Conservation (phyloP, 371 early-diverging fungal species). For the Rhizopus microsporus region DNA sequence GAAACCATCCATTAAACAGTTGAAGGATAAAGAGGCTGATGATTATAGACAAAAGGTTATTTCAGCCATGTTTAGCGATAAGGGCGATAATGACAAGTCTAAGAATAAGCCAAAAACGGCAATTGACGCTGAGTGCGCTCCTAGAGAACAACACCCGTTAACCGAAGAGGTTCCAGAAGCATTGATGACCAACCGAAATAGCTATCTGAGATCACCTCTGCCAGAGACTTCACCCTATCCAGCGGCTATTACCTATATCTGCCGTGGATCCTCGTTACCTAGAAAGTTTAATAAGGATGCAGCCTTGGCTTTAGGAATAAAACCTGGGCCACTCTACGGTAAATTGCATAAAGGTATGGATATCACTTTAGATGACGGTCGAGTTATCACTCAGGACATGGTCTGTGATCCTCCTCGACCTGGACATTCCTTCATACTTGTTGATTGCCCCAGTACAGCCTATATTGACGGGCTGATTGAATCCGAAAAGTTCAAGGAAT, state of each 20-base stretch:
- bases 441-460: conserved; percentile 78
- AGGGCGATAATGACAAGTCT: conserved; percentile 14
- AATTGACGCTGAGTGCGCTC: conserved; percentile 44
- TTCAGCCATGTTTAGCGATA: conserved; percentile 49
- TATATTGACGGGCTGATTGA: conserved; percentile 65
- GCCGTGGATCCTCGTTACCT: conserved; percentile 72
- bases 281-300: conserved; percentile 83
- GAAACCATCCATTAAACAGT: background rate
- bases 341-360: conserved; percentile 68
- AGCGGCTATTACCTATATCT: conserved; percentile 70
- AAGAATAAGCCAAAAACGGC: conserved; percentile 25
- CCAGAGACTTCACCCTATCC: conserved; percentile 49
- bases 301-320: conserved; percentile 77
- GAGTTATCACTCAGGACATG: conserved; percentile 71
- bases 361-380: conserved; percentile 71
- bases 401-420: conserved; percentile 50
- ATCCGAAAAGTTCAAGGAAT: conserved; percentile 50
- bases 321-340: conserved; percentile 73
- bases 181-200: conserved; percentile 5
- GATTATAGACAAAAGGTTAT: conserved; percentile 38
- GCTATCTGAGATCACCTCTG: conserved; percentile 29
- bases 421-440: conserved; percentile 69
- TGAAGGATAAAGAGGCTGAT: conserved; percentile 24
- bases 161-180: conserved; percentile 2
- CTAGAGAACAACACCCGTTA: conserved; percentile 27